phyloP scores from a whole-genome alignment of 2,329 filamentous ascomycete species.

The Clarireedia paspali region DNA sequence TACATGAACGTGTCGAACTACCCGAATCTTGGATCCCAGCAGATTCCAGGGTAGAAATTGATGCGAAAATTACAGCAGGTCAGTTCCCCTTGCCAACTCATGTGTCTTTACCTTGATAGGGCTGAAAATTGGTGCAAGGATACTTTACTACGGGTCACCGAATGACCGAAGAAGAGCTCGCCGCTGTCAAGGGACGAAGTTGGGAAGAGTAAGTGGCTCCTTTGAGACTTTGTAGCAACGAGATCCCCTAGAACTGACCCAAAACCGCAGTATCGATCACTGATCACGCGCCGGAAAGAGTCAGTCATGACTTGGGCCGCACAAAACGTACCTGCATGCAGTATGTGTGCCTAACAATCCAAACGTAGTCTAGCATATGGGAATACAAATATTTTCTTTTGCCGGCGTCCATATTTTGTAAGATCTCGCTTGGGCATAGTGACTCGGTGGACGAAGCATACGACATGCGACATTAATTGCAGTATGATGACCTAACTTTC shows the following conservation, averaged over 20 bases:
- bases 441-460: conserved; percentile 9
- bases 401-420: background rate
- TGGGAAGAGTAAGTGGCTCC: conserved; percentile 67
- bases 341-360: conserved; percentile 9
- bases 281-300: conserved; percentile 23
- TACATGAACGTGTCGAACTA: conserved; percentile 82
- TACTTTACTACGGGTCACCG: conserved; percentile 84
- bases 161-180: conserved; percentile 79
- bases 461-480: background rate
- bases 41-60: conserved; percentile 95
- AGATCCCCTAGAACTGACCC: conserved; percentile 25
- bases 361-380: conserved; percentile 7
- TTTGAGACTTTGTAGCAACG: conserved; percentile 11
- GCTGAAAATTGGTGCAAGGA: conserved; percentile 37
- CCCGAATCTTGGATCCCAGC: conserved; percentile 90
- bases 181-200: conserved; percentile 77
- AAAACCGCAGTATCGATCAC: conserved; percentile 26
- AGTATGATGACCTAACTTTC: background rate
- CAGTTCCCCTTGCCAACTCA: conserved; percentile 18
- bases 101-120: conserved; percentile 16
- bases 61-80: conserved; percentile 96
- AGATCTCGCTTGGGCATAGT: conserved; percentile 9
- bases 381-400: background rate
- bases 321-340: conserved; percentile 12
- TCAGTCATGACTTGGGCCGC: conserved; percentile 12